These are phyloP conservation scores for Musa itinerans DNA, from an alignment of 176 grass and related monocot genomes.

Conservation along the genomic window DNA sequence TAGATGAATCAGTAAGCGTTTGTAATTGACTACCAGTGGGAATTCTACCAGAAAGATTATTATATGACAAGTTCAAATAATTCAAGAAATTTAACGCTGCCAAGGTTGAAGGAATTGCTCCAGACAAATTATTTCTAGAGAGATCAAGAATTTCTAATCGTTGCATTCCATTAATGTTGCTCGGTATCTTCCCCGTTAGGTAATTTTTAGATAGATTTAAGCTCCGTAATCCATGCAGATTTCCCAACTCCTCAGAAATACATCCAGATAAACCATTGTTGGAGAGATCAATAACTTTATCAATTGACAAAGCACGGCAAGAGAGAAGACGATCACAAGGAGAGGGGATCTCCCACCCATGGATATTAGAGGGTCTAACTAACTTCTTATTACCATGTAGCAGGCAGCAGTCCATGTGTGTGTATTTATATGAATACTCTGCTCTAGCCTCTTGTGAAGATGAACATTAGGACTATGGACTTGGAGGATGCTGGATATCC, in stretches of 20 bases:
- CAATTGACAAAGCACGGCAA: not conserved
- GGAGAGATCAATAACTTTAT: not conserved
- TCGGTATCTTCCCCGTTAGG: not conserved
- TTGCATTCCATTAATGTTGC: not conserved
- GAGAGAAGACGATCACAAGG: not conserved
- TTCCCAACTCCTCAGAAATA: not conserved
- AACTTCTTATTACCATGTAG: too few relatives aligned
- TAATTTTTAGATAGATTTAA: not conserved
- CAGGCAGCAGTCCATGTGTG: too few relatives aligned
- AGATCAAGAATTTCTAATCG: not conserved
- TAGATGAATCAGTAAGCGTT: not conserved
- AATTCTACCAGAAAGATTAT: not conserved
- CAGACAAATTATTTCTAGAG: not conserved
- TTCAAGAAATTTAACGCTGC: not conserved
- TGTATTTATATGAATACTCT: too few relatives aligned
- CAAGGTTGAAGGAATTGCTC: not conserved
- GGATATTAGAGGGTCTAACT: too few relatives aligned
- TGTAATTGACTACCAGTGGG: not conserved
- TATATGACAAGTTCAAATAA: not conserved
- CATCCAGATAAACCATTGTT: not conserved
- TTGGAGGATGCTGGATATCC: too few relatives aligned
- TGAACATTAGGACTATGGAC: too few relatives aligned
- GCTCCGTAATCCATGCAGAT: not conserved
- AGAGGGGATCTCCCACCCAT: too few relatives aligned
- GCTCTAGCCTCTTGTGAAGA: too few relatives aligned